Evolutionary conservation across 2,329 filamentous ascomycete genomes (phyloP), one percentile per base, ranked within the genome.

Genomic region (Claviceps sp.): DNA sequence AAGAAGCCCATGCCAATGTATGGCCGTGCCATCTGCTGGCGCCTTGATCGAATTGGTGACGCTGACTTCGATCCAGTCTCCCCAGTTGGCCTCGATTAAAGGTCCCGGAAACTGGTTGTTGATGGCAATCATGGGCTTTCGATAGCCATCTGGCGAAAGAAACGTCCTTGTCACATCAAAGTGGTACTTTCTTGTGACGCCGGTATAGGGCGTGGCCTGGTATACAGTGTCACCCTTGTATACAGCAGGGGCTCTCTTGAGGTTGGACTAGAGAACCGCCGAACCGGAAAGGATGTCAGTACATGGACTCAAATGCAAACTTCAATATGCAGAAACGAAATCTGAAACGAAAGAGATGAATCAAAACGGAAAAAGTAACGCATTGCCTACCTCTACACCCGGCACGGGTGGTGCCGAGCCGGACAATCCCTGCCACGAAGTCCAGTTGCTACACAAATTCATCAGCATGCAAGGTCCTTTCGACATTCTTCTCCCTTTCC

Each of bases 1-100:
- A 6, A 77, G 73, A 37, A 85, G 66, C 22, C 79, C 82, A 58
- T 85, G 80, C 66, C 73, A 84, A 59, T 85, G 81, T 17, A 83
- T 75, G 8, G 71, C 71, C 7, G 79, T 83, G 36, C 79, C 79
- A 54, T 84, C 83, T 1, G 14, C 17, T n/a, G 51, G 48, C 8
- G 49, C 66, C 64, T 64, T 45, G 38, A 71, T 53, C 1, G 61
- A 61, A 60, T 82, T 85, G 37, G 66, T 75, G 6, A 84, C 72
- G 49, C 75, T 75, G 13, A 80, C 63, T n/a, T 65, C 60, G 5
- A 82, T 66, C 36, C 55, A 66, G 51, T 73, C 69, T 26, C 68
- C 73, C 73, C 74, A 78, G 56, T 77, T 69, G 4, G 74, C 77
- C 45, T 72, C 66, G 40, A 84, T 71, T 0, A 71, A 71, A 0